A percentile compares a stretch with the other conserved stretches of the same genome.
These are phyloP conservation scores for Ceratocystis smalleyi DNA, from an alignment of 2,329 filamentous ascomycete species.

Conservation along the genomic window DNA sequence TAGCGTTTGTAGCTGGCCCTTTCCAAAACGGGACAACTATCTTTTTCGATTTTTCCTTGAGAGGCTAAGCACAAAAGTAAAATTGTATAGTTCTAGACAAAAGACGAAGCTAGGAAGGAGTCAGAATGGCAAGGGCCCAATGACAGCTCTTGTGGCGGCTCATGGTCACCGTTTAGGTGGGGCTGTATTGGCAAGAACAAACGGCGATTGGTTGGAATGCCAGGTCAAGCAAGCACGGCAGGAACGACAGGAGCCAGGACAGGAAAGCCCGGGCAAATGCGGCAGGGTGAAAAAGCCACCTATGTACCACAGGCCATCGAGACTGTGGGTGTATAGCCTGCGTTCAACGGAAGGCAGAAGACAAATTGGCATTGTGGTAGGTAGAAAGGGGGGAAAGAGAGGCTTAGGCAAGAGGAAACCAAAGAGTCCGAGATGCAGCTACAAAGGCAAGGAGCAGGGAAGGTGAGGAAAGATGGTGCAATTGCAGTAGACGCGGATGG, in stretches of 20 bases:
- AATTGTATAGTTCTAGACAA: not conserved
- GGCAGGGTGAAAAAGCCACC: not conserved
- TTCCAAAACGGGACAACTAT: not conserved
- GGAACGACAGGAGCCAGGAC: slow-evolving; percentile 4
- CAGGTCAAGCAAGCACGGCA: not conserved
- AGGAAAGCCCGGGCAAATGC: not conserved
- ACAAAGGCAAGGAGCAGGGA: not conserved
- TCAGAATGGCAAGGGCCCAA: not conserved
- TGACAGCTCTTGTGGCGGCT: not conserved
- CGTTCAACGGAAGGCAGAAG: too few species aligned
- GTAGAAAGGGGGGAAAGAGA: not conserved
- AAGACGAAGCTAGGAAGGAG: not conserved
- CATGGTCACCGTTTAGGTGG: slow-evolving; percentile 5
- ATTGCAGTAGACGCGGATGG: not conserved
- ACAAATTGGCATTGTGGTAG: too few species aligned
- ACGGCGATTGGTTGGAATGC: slow-evolving; percentile 4
- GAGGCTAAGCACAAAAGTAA: not conserved
- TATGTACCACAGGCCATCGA: not conserved
- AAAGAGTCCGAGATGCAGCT: not conserved
- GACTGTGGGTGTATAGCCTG: too few species aligned
- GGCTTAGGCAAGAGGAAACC: not conserved
- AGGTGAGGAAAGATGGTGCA: not conserved
- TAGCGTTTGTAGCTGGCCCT: not conserved
- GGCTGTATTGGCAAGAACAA: not conserved
- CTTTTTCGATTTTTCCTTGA: not conserved